Evolutionary conservation across 83 land plant genomes (phyloP), one percentile per base, ranked within the genome.

Genomic region (Diphasiastrum complanatum): DNA sequence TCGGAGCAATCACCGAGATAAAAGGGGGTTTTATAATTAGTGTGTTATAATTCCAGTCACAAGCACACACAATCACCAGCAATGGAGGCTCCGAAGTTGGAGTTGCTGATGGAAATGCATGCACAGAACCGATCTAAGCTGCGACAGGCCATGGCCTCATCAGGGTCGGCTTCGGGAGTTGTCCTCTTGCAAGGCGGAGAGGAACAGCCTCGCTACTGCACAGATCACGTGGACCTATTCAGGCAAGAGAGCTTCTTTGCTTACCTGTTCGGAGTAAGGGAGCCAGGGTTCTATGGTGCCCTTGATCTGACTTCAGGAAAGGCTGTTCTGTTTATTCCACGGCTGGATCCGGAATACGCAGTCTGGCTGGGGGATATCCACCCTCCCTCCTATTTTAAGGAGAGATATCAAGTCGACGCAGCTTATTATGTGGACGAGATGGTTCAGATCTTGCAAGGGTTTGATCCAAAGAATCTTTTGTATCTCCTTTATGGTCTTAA

Each of bases 221-320:
- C 67, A 16, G 67, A 64, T 18, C 57, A 51, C 25, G 43, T 53
- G 3, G 51, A 49, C 19, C 30, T 64, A 18, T 64, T 64, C 67
- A 51, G 98, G 77, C 96, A 93, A 66, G 98, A 93, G 69, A 93
- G 98, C 70, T 93, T 83, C 57, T 93, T 93, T 76, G 91, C 96
- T 16, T 93, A 89, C 64, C 65, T 93, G 68, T 88, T 93, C 78
- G 98, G 98, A 23, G 98, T 89, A 11, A 82, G 63, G 48, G 98
- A 93, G 63, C 98, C 96, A 30, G 96, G 81, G 5, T 93, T 93
- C 72, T 93, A 67, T 73, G 96, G 91, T 31, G 88, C 91, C 35
- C 68, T 93, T 62, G 96, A 92, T 35, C 36, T 92, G 45, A 61
- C 82, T 2, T 81, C 81, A 48, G 85, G 88, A 40, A 64, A 73